These are phyloP conservation scores for Tubosaeta sp. DNA, from an alignment of 768 basidiomycete genomes.

Conservation along the genomic window DNA sequence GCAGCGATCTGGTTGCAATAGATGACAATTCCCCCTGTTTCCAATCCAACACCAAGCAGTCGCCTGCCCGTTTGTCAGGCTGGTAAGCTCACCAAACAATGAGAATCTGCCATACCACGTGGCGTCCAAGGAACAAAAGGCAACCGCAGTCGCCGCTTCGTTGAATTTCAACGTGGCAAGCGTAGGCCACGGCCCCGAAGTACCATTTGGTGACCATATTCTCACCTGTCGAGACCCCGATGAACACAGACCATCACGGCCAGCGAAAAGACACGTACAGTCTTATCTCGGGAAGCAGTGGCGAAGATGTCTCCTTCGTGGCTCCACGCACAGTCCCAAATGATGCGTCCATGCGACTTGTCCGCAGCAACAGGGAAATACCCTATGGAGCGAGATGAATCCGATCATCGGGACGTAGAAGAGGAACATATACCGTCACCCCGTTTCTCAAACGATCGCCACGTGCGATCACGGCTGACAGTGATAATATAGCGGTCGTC, in stretches of 20 bases:
- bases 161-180: constrained; percentile 60
- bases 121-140: constrained; percentile 43
- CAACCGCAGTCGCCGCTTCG: constrained; percentile 82
- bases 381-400: constrained; percentile 33
- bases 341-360: constrained; percentile 87
- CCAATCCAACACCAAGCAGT: constrained; percentile 76
- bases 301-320: constrained; percentile 74
- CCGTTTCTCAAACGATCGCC: constrained; percentile 70
- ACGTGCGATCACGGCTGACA: constrained; percentile 88
- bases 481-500: constrained; percentile 77
- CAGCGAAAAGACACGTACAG: constrained; percentile 43
- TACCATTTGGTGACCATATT: constrained; percentile 57
- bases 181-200: constrained; percentile 48
- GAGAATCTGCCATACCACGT: constrained; percentile 37
- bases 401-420: not conserved
- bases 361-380: constrained; percentile 63
- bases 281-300: constrained; percentile 94
- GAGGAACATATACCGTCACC: constrained; percentile 34
- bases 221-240: constrained; percentile 54
- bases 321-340: constrained; percentile 95
- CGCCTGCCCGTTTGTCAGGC: constrained; percentile 33
- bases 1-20: constrained; percentile 39
- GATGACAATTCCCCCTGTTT: constrained; percentile 71
- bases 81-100: not conserved
- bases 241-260: not conserved